phyloP scores from a whole-genome alignment of 1,284 basidiomycete species.

The Fomitopsis betulina region DNA sequence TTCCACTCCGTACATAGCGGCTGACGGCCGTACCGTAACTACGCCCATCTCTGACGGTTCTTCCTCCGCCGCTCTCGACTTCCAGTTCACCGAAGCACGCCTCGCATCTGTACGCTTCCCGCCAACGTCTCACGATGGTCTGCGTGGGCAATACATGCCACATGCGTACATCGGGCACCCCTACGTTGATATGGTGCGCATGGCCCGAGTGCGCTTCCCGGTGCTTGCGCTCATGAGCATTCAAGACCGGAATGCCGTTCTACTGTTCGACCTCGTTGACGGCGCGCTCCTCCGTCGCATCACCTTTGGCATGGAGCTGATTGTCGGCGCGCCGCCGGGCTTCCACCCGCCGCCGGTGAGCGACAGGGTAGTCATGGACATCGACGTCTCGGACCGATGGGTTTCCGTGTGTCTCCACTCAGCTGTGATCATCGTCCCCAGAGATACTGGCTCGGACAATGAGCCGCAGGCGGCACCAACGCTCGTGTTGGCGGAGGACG shows the following conservation, averaged over 20 bases:
- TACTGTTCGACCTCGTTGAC: conserved; percentile 14
- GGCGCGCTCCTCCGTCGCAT: conserved; percentile 12
- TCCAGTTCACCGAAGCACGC: conserved; percentile 13
- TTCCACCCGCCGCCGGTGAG: conserved; percentile 4
- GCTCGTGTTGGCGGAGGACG: conserved; percentile 10
- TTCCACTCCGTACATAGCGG: background rate
- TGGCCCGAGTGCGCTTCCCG: conserved; percentile 14
- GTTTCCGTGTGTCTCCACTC: conserved; percentile 16
- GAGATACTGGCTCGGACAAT: background rate
- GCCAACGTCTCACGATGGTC: background rate
- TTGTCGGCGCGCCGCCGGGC: conserved; percentile 7
- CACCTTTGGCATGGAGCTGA: conserved; percentile 5
- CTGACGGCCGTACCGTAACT: background rate
- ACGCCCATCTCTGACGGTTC: conserved; percentile 13
- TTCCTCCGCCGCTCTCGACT: conserved; percentile 11
- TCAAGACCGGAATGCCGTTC: conserved; percentile 10
- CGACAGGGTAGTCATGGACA: conserved; percentile 15
- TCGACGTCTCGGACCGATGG: conserved; percentile 16
- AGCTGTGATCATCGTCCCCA: conserved; percentile 10
- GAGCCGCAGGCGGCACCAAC: conserved; percentile 1
- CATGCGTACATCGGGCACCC: conserved; percentile 17
- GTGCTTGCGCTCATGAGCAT: conserved; percentile 13
- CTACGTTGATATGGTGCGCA: conserved; percentile 10
- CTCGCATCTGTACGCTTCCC: conserved; percentile 1
- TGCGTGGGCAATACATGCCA: conserved; percentile 19